Base-by-base conservation (phyloP, 2,329 filamentous ascomycete genomes). In the Pseudocercospora fuligena region DNA sequence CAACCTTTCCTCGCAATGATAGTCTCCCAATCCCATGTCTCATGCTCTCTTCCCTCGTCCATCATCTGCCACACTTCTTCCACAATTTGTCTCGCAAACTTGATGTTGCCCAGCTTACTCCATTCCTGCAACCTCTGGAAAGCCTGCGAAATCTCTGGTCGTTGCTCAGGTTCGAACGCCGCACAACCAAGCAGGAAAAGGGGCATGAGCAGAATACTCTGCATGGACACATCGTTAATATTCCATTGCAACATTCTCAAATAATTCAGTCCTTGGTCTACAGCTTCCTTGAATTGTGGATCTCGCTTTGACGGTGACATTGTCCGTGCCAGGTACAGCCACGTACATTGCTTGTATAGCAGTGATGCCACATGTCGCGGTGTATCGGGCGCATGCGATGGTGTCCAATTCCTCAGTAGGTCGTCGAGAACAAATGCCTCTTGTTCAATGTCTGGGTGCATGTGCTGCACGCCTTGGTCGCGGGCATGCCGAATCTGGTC, bases 351-450 rank as follows among this genome's bases (percentile, higher is more conserved):
- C 12, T 86, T 82, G 74, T 89, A 89, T 5, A 89, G 78, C 76
- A 88, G 85, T 1, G 86, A 86, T 53, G 87, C 82, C 33, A 80
- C 83, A 77, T 83, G 87, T 63, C 87, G 86, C 5, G 85, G 81
- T 5, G 84, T 83, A 49, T 84, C 82, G 1, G 81, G 79, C 11
- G 80, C 73, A 65, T 87, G 85, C 0, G 80, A 82, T 2, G 92
- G 92, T 25, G 86, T 85, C 93, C 93, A 97, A 14, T 87, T 85
- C 5, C 89, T 86, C 61, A 97, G 89, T 5, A 87, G 89, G 14
- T 86, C 85, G 71, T 96, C 91, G 73, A 97, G 93, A 61, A 89
- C 87, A 5, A 90, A 88, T 0, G 92, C 92, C 54, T 88, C 87
- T 73, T 89, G 90, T 9, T 95, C 82, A 11, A 89, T 90, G 25